Evolutionary conservation across 78 protist species (phyloP).

Genomic region (Dictyostelium capitatum): DNA sequence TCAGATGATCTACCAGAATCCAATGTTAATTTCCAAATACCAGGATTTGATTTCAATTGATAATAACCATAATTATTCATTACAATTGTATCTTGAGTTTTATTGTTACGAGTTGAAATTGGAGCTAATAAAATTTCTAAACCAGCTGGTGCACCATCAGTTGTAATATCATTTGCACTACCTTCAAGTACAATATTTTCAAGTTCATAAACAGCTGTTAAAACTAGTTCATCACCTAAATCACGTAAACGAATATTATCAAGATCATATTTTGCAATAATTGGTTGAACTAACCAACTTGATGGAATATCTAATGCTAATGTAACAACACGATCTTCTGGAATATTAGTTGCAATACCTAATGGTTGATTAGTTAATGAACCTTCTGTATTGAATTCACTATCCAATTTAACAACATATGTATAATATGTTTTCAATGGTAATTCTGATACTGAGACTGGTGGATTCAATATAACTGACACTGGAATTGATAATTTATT

Average conservation of each 20-base stretch:
- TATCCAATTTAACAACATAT: slow-evolving; percentile 32
- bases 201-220: slow-evolving; percentile 59
- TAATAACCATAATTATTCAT: slow-evolving; percentile 92
- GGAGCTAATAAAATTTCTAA: slow-evolving; percentile 10
- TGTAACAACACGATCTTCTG: slow-evolving; percentile 69
- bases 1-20: slow-evolving; percentile 22
- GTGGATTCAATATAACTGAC: slow-evolving; percentile 54
- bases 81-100: slow-evolving; percentile 69
- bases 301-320: slow-evolving; percentile 79
- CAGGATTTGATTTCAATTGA: slow-evolving; percentile 93
- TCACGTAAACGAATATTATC: slow-evolving; percentile 82
- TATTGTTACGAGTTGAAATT: not conserved
- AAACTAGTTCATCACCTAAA: slow-evolving; percentile 48
- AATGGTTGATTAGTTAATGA: not conserved
- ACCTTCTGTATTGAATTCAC: slow-evolving; percentile 21
- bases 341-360: slow-evolving; percentile 45
- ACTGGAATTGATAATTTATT: slow-evolving; percentile 19
- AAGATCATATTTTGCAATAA: slow-evolving; percentile 76
- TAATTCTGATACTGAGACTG: slow-evolving; percentile 33
- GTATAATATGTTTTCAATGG: slow-evolving; percentile 72
- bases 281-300: slow-evolving; percentile 72
- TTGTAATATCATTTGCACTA: not conserved
- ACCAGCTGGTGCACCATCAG: slow-evolving; percentile 45
- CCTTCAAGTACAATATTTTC: slow-evolving; percentile 80
- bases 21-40: slow-evolving; percentile 83